Conservation (phyloP, 164 flowering plant genomes). For the Piper betle region DNA sequence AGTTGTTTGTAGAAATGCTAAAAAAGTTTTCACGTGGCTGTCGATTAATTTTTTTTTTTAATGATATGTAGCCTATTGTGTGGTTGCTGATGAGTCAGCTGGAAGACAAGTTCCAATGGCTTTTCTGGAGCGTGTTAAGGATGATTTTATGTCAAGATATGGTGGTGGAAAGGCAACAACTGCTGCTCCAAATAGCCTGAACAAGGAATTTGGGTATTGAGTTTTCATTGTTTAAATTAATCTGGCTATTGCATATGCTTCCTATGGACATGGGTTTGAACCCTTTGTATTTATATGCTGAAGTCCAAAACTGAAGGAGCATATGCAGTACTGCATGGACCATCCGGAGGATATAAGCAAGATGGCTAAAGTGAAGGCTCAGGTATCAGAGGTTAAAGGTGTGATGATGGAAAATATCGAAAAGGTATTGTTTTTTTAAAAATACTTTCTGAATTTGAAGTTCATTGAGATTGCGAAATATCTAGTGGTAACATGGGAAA, state of each 20-base stretch:
- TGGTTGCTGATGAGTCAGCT: conserved; percentile 15
- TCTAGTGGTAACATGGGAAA: not conserved
- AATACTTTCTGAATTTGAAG: not conserved
- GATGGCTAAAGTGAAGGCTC: conserved; percentile 25
- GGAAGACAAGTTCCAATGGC: conserved; percentile 18
- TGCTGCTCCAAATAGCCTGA: conserved; percentile 15
- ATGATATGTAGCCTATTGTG: conserved; percentile 12
- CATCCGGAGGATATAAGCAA: conserved; percentile 22
- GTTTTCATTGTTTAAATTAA: not conserved
- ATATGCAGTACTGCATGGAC: conserved; percentile 19
- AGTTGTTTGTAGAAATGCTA: too few relatives aligned
- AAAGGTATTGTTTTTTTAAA: conserved; percentile 10
- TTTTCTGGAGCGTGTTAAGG: conserved; percentile 20
- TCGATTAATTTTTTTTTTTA: too few relatives aligned
- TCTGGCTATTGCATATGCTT: not conserved
- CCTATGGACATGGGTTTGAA: not conserved
- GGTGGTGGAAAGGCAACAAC: conserved; percentile 19
- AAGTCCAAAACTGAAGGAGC: conserved; percentile 15
- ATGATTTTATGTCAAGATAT: conserved; percentile 16
- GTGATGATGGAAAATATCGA: conserved; percentile 24
- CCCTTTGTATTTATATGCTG: conserved; percentile 3
- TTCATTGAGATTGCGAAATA: not conserved
- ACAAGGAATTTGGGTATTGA: conserved; percentile 12
- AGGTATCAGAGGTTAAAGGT: conserved; percentile 24
- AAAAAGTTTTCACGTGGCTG: too few relatives aligned